Percentiles rank a stretch among this genome's conserved stretches.
phyloP scores from a whole-genome alignment of 2,329 filamentous ascomycete genomes.

The Fusarium nurragi region DNA sequence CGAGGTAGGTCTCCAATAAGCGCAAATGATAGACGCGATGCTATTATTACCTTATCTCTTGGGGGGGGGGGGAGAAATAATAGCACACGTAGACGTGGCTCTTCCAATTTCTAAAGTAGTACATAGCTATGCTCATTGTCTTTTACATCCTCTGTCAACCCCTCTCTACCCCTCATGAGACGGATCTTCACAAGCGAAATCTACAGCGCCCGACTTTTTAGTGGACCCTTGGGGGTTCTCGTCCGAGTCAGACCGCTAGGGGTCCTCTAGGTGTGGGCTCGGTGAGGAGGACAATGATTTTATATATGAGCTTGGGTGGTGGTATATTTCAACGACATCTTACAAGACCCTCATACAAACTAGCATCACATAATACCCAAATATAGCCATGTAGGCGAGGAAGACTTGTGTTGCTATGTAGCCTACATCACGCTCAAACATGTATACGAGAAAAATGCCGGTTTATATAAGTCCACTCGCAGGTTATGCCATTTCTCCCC shows the following conservation, averaged over 20 bases:
- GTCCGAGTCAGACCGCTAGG: conserved; percentile 26
- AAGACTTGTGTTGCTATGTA: background rate
- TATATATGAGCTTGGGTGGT: background rate
- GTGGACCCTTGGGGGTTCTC: background rate
- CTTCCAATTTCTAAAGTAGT: too few relatives aligned
- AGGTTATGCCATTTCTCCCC: conserved; percentile 47
- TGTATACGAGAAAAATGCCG: background rate
- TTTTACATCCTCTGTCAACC: background rate
- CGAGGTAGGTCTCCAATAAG: background rate
- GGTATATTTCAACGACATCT: background rate
- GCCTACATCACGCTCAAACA: conserved; percentile 6
- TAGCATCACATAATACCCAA: background rate
- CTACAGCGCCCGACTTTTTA: conserved; percentile 18
- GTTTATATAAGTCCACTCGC: background rate
- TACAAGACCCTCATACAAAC: too few relatives aligned
- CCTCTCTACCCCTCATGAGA: background rate
- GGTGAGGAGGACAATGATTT: conserved; percentile 6
- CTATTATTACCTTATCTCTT: background rate
- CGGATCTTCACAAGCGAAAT: conserved; percentile 16
- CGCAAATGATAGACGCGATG: background rate
- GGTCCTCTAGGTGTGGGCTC: conserved; percentile 13
- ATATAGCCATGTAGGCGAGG: background rate
- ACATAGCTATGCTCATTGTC: background rate
- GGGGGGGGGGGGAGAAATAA: background rate
- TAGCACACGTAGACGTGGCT: too few relatives aligned